Base-by-base conservation (phyloP, 2,329 filamentous ascomycete genomes). In the Aureobasidium sp. region DNA sequence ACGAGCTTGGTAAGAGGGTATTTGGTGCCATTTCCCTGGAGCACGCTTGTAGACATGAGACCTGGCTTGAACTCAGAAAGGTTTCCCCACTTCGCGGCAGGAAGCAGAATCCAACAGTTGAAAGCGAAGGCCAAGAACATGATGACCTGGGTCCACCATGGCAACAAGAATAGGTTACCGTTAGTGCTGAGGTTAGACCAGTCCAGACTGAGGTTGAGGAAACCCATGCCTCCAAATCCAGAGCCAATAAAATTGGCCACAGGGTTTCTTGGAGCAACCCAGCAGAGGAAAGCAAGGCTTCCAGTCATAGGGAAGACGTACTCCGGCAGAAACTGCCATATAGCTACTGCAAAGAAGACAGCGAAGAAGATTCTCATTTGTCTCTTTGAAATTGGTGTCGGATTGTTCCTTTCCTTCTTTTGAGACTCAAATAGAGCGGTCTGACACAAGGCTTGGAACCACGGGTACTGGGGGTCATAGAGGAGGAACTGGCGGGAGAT, bases 301-400 rank as follows among this genome's bases (percentile, higher is more conserved):
- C 79, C 81, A 1, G 84, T 74, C 69, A 86, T 81, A 0, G 83
- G 83, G 62, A 86, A 86, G 1, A 81, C 77, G 58, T 79, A 86
- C 68, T 86, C 83, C 0, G 84, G 84, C 0, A 86, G 71, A 64
- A 86, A 86, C 63, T 87, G 83, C 84, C 84, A 87, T 0, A 84
- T 65, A 0, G 79, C 82, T 59, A 85, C 76, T 4, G 75, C 82
- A 0, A 79, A 63, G 0, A 86, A 73, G 0, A 79, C 76, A 11
- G 75, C 70, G 70, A 84, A 85, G 70, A 86, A 86, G 1, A 85
- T 75, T 42, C 74, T 77, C 71, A 82, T 84, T 67, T 84, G 83
- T 56, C 79, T 80, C 47, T 77, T 76, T 0, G 81, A 80, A 1
- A 79, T 66, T 6, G 79, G 78, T 0, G 82, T 81, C 36, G 76